Conservation (phyloP, 2,329 filamentous ascomycete genomes). For the Paecilomyces formosus region DNA sequence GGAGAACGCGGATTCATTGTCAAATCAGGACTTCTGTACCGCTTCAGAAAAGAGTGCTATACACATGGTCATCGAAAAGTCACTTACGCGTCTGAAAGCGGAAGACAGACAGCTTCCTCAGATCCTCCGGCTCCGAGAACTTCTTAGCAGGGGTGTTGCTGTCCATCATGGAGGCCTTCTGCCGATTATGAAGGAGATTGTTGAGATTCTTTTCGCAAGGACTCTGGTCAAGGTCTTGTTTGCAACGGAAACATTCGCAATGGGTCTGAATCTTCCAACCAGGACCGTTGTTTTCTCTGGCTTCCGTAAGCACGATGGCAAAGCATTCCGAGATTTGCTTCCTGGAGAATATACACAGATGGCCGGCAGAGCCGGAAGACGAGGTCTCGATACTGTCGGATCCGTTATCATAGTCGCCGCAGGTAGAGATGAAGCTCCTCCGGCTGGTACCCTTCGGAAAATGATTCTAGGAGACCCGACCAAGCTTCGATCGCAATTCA, state of each 20-base stretch:
- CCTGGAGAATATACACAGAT: constrained; percentile 98
- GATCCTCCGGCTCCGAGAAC: constrained; percentile 77
- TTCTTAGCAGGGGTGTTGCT: constrained; percentile 81
- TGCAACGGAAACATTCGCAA: constrained; percentile 96
- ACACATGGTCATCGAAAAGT: constrained; percentile 96
- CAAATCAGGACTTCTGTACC: constrained; percentile 91
- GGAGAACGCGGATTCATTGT: constrained; percentile 90
- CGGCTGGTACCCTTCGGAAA: constrained; percentile 70
- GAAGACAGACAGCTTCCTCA: constrained; percentile 89
- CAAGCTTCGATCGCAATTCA: constrained; percentile 91
- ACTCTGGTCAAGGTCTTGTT: constrained; percentile 95
- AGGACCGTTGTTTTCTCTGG: constrained; percentile 96
- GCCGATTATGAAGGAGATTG: constrained; percentile 95
- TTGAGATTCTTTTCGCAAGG: constrained; percentile 92
- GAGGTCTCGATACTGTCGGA: constrained; percentile 86
- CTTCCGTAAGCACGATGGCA: constrained; percentile 91
- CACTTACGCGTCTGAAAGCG: constrained; percentile 79
- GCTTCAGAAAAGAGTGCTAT: constrained; percentile 92
- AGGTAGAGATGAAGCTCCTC: constrained; percentile 79
- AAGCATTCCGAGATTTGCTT: constrained; percentile 80
- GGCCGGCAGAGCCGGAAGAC: constrained; percentile 87
- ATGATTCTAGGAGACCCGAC: constrained; percentile 97
- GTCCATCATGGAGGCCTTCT: constrained; percentile 93
- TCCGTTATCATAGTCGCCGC: constrained; percentile 86
- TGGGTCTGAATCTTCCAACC: constrained; percentile 93